Percentiles rank a stretch among this genome's conserved stretches.
Evolutionary conservation across 306 rosid species (phyloP).

Genomic region (Ochetophila trinervis): DNA sequence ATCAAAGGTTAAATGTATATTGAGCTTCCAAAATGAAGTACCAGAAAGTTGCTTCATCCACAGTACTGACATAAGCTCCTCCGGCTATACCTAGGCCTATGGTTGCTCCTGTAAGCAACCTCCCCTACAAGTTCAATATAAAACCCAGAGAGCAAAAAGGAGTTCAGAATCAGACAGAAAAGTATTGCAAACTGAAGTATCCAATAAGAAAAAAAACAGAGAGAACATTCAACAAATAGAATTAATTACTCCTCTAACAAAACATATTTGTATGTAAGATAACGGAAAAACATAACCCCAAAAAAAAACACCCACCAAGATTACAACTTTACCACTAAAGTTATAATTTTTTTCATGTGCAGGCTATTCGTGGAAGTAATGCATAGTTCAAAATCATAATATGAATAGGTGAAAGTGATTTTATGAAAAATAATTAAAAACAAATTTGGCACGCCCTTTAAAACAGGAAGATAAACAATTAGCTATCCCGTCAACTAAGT

Average conservation of each 20-base stretch:
- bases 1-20: neutral
- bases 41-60: constrained; percentile 99
- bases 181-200: neutral
- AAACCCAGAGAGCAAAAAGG: constrained; percentile 8
- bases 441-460: too few relatives aligned
- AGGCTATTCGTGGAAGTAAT: neutral
- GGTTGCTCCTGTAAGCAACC: constrained; percentile 76
- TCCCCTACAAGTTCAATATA: constrained; percentile 55
- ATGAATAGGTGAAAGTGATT: too few relatives aligned
- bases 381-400: neutral
- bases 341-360: neutral
- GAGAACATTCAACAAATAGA: too few relatives aligned
- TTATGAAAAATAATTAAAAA: too few relatives aligned
- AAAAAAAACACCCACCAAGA: neutral
- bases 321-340: neutral
- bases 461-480: too few relatives aligned
- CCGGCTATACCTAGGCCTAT: constrained; percentile 80
- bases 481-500: too few relatives aligned
- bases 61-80: constrained; percentile 98
- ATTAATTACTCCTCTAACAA: neutral
- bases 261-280: neutral
- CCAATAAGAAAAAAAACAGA: too few relatives aligned
- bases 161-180: constrained; percentile 22
- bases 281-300: too few relatives aligned
- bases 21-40: constrained; percentile 41